Evolutionary conservation across 2,329 filamentous ascomycete species (phyloP).

Genomic region (Penicillium hordei): DNA sequence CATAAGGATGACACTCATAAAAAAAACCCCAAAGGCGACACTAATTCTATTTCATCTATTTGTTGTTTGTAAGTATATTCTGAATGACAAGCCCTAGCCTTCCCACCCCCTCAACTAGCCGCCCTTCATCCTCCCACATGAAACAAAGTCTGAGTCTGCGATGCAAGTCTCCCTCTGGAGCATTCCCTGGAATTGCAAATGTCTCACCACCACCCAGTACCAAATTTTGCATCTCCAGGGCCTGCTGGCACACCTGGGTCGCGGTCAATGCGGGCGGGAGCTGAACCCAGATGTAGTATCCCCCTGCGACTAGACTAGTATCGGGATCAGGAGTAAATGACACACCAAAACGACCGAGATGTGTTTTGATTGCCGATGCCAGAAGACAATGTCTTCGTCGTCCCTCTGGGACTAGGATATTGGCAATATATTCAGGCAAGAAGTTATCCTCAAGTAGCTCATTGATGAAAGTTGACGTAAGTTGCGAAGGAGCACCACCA

Average conservation of each 20-base stretch:
- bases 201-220: constrained; percentile 10
- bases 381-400: constrained; percentile 7
- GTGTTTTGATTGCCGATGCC: constrained; percentile 6
- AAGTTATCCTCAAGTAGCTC: constrained; percentile 51
- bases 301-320: constrained; percentile 7
- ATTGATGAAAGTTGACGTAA: constrained; percentile 56
- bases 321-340: constrained; percentile 11
- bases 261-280: constrained; percentile 13
- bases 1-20: background rate
- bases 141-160: constrained; percentile 18
- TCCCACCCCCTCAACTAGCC: constrained; percentile 14
- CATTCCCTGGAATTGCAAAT: constrained; percentile 53
- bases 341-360: constrained; percentile 15
- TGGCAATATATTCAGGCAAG: constrained; percentile 53
- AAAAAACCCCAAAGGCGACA: background rate
- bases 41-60: background rate
- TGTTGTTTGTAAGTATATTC: background rate
- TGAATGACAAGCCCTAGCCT: constrained; percentile 6
- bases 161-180: constrained; percentile 34
- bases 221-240: constrained; percentile 9
- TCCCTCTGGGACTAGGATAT: constrained; percentile 38
- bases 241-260: constrained; percentile 2
- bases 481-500: constrained; percentile 57
- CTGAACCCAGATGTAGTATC: constrained; percentile 18
- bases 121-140: constrained; percentile 19